These are phyloP conservation scores for Fusarium fracticaudum DNA, from an alignment of 2,329 filamentous ascomycete species.

Conservation along the genomic window DNA sequence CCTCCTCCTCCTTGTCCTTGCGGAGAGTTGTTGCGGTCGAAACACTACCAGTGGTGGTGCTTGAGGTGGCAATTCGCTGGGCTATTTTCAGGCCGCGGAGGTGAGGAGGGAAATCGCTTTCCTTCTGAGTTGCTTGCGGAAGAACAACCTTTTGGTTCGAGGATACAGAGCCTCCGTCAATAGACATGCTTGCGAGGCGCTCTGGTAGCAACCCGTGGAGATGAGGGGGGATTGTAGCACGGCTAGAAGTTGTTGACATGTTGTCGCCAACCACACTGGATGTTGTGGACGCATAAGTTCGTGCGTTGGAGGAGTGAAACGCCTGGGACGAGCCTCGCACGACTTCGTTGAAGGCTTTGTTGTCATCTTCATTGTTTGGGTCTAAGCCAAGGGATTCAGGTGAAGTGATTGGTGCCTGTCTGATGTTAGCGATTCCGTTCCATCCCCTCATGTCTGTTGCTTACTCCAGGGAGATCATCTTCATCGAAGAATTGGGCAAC, in stretches of 20 bases:
- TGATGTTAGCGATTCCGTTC: conserved; percentile 1
- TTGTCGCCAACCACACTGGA: conserved; percentile 17
- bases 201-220: not conserved
- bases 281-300: not conserved
- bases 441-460: not conserved
- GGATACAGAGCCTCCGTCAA: not conserved
- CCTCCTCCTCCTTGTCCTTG: conserved; percentile 9
- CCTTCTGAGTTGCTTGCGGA: not conserved
- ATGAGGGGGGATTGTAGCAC: conserved; percentile 13
- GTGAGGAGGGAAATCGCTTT: conserved; percentile 9
- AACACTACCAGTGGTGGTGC: conserved; percentile 26
- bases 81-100: not conserved
- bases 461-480: conserved; percentile 34
- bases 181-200: not conserved
- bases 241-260: conserved; percentile 11
- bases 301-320: not conserved
- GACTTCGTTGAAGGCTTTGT: not conserved
- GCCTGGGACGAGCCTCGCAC: not conserved
- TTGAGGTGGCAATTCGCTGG: not conserved
- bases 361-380: not conserved
- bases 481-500: conserved; percentile 42
- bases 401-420: conserved; percentile 43
- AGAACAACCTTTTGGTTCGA: not conserved
- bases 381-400: conserved; percentile 37
- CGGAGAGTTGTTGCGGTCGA: conserved; percentile 47